Evolutionary conservation across 2,329 filamentous ascomycete genomes (phyloP), one percentile per base, ranked within the genome.

Genomic region (Exophiala viscosa): DNA sequence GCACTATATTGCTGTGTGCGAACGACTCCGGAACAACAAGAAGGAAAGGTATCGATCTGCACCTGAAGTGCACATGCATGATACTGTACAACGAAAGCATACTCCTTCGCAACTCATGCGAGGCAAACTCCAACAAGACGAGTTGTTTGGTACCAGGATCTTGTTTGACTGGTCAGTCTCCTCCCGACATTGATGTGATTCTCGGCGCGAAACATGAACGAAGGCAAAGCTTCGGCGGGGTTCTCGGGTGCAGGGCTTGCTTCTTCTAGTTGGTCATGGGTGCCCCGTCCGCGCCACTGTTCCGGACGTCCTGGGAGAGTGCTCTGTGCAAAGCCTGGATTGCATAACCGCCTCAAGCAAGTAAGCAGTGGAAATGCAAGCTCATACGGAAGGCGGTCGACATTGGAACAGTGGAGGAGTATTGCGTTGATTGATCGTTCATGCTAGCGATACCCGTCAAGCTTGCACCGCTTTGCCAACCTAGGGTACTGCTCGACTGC

Each of bases 311-410:
- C 73, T 74, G 5, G 79, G 78, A 10, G 79, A 76, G 11, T 67
- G 78, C 38, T 76, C 73, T 61, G 79, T 81, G 5, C 81, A 81
- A 65, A 82, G 79, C 78, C 69, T 82, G 3, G 78, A 80, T 56
- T 67, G 67, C 8, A 76, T 82, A 52, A 78, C 73, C 2, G 71
- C 82, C 2, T 76, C 78, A 55, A 65, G 69, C 45, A 56, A 68
- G 43, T 78, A 83, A 82, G 66, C 75, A 77, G 52, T 73, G 70
- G 44, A 81, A 83, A 65, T 84, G 84, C 69, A 83, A 83, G 63
- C 71, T 81, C 28, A 67, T 84, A 5, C 80, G 76, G 0, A 71
- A 80, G 33, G 78, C 73, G 0, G 68, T 71, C 9, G 73, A 72
- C 46, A 70, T 67, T 45, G 72, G 77, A 45, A 70, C 73, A 13